Evolutionary conservation across 2,329 filamentous ascomycete species (phyloP), one percentile per base, ranked within the genome.

Genomic region (Aspergillus oerlinghausenensis): DNA sequence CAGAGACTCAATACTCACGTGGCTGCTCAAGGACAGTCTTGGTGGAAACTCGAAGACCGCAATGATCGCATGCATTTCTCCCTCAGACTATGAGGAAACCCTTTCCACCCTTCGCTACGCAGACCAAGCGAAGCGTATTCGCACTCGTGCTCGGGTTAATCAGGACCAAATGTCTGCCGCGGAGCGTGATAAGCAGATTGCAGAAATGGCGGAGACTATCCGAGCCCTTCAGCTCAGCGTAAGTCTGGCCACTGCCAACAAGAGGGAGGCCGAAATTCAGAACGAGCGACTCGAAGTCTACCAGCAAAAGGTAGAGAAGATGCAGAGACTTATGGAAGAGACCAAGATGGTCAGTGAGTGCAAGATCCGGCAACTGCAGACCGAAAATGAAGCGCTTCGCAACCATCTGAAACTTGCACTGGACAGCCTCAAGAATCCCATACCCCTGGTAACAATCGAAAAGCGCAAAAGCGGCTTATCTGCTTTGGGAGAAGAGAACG

Each of bases 31-130:
- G 73, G 94, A 99, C 74, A 95, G 90, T 1, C 81, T 99, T 0
- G 94, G 94, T 11, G 94, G 94, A 55, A 99, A 99, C 81, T 93
- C 88, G 69, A 99, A 97, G 76, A 99, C 94, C 9, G 94, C 94
- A 60, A 99, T 99, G 94, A 97, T 99, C 67, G 94, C 94, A 8
- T 97, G 94, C 72, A 96, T 99, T 65, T 88, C 92, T 4, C 94
- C 94, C 0, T 88, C 90, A 0, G 94, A 99, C 76, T 97, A 99
- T 70, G 94, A 99, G 56, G 94, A 99, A 73, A 99, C 94, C 0
- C 83, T 99, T 1, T 96, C 91, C 2, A 99, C 94, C 1, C 84
- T 99, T 11, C 90, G 94, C 40, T 99, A 99, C 73, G 94, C 94
- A 21, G 93, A 99, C 73, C 93, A 97, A 75, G 94, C 94, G 59